These are phyloP conservation scores for Forsythia suspensa DNA, from an alignment of 257 asterid genomes.

Conservation along the genomic window DNA sequence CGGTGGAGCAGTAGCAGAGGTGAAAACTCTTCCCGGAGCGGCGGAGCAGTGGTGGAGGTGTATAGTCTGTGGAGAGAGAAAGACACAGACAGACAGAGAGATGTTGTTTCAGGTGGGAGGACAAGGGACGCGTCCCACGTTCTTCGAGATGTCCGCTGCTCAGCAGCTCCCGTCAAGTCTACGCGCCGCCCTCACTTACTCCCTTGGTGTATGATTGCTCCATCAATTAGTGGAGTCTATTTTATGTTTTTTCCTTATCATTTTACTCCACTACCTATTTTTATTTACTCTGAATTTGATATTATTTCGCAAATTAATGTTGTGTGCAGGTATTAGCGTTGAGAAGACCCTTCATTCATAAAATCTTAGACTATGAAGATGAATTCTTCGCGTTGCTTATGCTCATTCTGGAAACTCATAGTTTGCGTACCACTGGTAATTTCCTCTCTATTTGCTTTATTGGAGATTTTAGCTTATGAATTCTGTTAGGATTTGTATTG, in stretches of 20 bases:
- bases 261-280: neutral
- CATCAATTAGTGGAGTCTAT: constrained; percentile 2
- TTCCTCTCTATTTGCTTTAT: neutral
- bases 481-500: neutral
- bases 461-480: constrained; percentile 12
- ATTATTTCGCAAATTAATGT: neutral
- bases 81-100: constrained; percentile 22
- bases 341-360: constrained; percentile 89
- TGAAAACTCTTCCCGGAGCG: neutral
- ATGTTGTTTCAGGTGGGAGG: constrained; percentile 99
- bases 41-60: neutral
- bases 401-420: constrained; percentile 93
- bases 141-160: constrained; percentile 99
- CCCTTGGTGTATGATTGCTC: constrained; percentile 67
- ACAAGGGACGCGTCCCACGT: constrained; percentile 97
- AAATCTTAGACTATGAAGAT: constrained; percentile 88
- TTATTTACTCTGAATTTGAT: neutral
- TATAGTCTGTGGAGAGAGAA: neutral
- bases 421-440: constrained; percentile 82
- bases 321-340: constrained; percentile 76
- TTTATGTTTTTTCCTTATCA: neutral
- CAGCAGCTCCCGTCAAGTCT: constrained; percentile 99
- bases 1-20: neutral
- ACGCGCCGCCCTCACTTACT: constrained; percentile 92
- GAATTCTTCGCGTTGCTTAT: constrained; percentile 89